Base-by-base conservation (phyloP, 148 eudicot species). In the Rhododendron griersonianum region DNA sequence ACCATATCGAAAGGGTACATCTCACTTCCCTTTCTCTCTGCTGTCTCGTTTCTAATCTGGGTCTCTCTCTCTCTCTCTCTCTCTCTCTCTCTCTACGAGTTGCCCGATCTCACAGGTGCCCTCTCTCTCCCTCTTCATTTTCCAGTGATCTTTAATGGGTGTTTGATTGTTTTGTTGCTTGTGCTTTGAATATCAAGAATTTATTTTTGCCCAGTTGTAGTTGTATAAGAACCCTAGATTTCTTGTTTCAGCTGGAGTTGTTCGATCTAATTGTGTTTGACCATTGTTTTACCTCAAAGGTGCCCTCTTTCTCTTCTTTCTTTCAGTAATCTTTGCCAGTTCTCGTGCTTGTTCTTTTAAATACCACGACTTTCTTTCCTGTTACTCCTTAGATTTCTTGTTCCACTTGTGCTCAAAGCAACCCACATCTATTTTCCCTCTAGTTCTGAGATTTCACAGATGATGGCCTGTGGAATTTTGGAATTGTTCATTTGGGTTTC, bases 381-480 rank as follows among this genome's bases (percentile, higher is more conserved):
- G 47, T 37, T 1, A 16, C 47, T 75, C 47, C n/a, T 18, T 75
- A 75, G 79, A 75, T 35, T 39, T 39, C 79, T 11, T 35, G n/a
- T 35, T 33, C 76, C 41, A 15, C 4, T 30, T 71, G 76, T 15
- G 76, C 76, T 71, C 11, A 13, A 6, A 30, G 8, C 7, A 16
- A 81, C 5, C 30, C 45, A 55, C 48, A n/a, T 47, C 73, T 47
- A 0, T 80, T 51, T 74, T 6, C 30, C 44, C 61, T 76, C 25
- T 69, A 25, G n/a, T 82, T 74, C 41, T 35, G 25, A 47, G 21
- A 44, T 59, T 28, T 33, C 63, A 33, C 19, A 67, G 73, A 88
- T 84, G 87, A 91, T 93, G 92, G 88, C 67, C 83, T 84, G 50
- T 65, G 63, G 83, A 82, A 85, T 53, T 59, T 84, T 63, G 79